Evolutionary conservation across 2,329 filamentous ascomycete species (phyloP), one percentile per base, ranked within the genome.

Genomic region (Stemphylium vesicarium): DNA sequence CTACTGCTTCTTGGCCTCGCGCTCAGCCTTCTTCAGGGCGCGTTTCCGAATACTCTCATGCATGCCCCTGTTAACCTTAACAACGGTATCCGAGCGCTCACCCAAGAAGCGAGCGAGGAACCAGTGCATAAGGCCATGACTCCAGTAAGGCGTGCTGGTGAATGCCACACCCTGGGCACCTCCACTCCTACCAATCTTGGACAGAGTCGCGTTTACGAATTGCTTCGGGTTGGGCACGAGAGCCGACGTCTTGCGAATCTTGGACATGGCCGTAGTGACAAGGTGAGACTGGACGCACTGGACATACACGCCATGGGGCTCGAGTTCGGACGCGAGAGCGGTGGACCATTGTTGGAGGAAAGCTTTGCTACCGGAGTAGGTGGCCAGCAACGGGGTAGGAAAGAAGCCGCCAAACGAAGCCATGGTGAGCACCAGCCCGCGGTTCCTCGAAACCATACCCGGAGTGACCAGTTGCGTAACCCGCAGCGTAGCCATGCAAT

Each of bases 331-430:
- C 1, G 89, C 90, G 12, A 99, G 84, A 10, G 95, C 88, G 5
- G 87, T 89, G 63, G 90, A 96, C 95, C 95, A 99, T 72, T 96
- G 89, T 79, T 98, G 94, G 43, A 99, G 84, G 84, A 99, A 99
- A 1, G 95, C 94, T 80, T 99, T 99, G 85, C 90, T 95, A 63
- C 95, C 95, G 39, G 91, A 96, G 83, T 99, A 99, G 3, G 95
- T 98, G 11, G 95, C 95, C 39, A 99, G 85, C 50, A 95, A 87
- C 5, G 96, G 93, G 0, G 92, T 96, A 7, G 95, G 95, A 57
- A 95, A 86, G 78, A 96, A 89, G 64, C 95, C 96, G 59, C 90
- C 95, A 73, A 98, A 96, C 10, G 93, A 97, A 41, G 94, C 95
- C 93, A 99, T 97, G 54, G 94, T 99, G 50, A 99, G 82, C 70